phyloP scores from a whole-genome alignment of 768 basidiomycete species.

The Coprinopsis marcescibilis region DNA sequence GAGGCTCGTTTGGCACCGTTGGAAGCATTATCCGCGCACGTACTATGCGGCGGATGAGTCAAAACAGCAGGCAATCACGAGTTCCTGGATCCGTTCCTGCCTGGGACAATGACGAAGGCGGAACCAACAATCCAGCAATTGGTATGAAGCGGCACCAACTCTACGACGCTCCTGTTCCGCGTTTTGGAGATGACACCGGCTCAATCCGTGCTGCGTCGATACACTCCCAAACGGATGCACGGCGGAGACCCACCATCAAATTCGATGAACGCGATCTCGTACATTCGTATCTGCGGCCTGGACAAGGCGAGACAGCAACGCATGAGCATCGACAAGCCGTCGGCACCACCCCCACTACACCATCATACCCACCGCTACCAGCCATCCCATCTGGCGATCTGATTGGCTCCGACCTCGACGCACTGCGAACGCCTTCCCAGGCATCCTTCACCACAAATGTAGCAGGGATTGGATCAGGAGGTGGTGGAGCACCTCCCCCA shows the following conservation, averaged over 20 bases:
- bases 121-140: conserved; percentile 21
- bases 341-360: conserved; percentile 21
- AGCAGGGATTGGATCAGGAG: conserved; percentile 4
- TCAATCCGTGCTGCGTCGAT: conserved; percentile 19
- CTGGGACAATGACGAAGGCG: conserved; percentile 15
- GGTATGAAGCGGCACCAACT: conserved; percentile 77
- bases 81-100: conserved; percentile 17
- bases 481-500: conserved; percentile 1
- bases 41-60: conserved; percentile 47
- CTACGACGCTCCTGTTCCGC: conserved; percentile 82
- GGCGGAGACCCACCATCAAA: conserved; percentile 57
- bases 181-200: conserved; percentile 31
- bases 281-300: conserved; percentile 65
- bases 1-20: conserved; percentile 87
- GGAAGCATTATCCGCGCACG: conserved; percentile 83
- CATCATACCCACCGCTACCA: conserved; percentile 28
- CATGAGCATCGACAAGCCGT: conserved; percentile 45
- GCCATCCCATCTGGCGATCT: conserved; percentile 24
- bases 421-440: conserved; percentile 12
- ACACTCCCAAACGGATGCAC: conserved; percentile 28
- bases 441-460: conserved; percentile 1
- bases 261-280: conserved; percentile 70
- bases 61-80: conserved; percentile 31
- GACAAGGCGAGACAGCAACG: conserved; percentile 39
- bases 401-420: conserved; percentile 25